Evolutionary conservation across 2,329 filamentous ascomycete species (phyloP), one percentile per base, ranked within the genome.

Genomic region (Lasiodiplodia sp.): DNA sequence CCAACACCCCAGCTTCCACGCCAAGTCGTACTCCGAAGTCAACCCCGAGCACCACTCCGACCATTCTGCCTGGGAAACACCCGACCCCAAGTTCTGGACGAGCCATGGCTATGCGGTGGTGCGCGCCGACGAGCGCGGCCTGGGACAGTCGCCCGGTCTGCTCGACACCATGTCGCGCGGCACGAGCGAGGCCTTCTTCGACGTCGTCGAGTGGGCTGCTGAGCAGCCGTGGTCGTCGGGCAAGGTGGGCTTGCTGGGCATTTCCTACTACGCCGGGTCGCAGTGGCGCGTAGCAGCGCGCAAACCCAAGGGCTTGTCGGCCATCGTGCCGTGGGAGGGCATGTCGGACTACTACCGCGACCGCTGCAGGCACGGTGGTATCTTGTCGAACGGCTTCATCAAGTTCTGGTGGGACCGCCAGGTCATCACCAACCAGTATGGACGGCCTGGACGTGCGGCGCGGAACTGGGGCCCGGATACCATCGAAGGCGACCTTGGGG

Each of bases 371-470:
- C 80, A 82, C 67, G 78, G 81, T 34, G 77, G 81, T 60, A 79
- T 74, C 11, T 71, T 80, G 31, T 80, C 79, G 7, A 75, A 79
- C 52, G 74, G 75, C 55, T 79, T 79, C 67, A 78, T 79, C 57
- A 74, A 77, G 31, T 87, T 90, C 72, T 91, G 89, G 89, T 91
- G 88, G 88, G 84, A 90, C 73, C 83, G 88, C 0, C 89, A 91
- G 74, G 88, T 91, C 7, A 80, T 91, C 8, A 82, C 83, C 0
- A 92, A 92, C 73, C 91, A 93, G 75, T 92, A 92, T 70, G 90
- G 90, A 0, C 82, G 81, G 11, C 82, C 84, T 2, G 85, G 83
- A 1, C 78, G 85, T 40, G 78, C 78, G 1, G 83, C 81, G 2
- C 78, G 82, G 2, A 87, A 87, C 21, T 87, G 85, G 84, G 86